Base-by-base conservation (phyloP, 176 grass and related monocot genomes). In the Echinochloa phyllopogon region DNA sequence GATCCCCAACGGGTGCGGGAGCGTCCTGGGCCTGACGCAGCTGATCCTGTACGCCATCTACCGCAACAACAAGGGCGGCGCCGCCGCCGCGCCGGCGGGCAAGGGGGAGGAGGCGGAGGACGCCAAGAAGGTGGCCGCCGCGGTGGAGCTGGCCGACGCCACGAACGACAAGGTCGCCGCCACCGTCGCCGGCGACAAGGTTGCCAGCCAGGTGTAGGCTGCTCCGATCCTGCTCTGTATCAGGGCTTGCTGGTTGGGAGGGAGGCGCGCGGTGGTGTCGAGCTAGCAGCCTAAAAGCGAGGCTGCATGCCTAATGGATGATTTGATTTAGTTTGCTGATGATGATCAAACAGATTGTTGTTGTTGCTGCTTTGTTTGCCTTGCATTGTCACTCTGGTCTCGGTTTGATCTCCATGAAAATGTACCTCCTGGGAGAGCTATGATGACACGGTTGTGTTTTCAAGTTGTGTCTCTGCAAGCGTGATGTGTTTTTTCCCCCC, bases 1-100 rank as follows among this genome's bases (percentile, higher is more conserved):
- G 96, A 89, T 99, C 78, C 96, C 96, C 3, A 99, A 99, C 56
- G 96, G 96, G 5, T 99, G 93, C 81, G 96, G 96, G 36, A 92
- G 89, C 59, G 69, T 83, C 27, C 83, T 99, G 57, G 96, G 96
- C 61, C 60, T 94, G 50, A 47, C 84, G 74, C 96, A 99, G 80
- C 85, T 99, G 8, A 88, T 96, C 65, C 77, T 99, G 17, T 99
- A 99, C 63, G 71, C 84, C 63, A 92, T 99, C 58, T 96, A 99
- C 82, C 94, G 91, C 59, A 92, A 99, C 17, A 69, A 83, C 87
- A 98, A 94, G 75, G 89, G 87, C 60, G 89, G 87, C 60, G 40
- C 77, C 62, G 40, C 77, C 62, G 33, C 69, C 24, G 78, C 21
- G 69, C 78, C 84, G 63, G 43, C 86, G 61, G 82, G 89, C 68